These are phyloP conservation scores for Trichoderma lentiforme DNA, from an alignment of 2,329 filamentous ascomycete species.

Conservation along the genomic window DNA sequence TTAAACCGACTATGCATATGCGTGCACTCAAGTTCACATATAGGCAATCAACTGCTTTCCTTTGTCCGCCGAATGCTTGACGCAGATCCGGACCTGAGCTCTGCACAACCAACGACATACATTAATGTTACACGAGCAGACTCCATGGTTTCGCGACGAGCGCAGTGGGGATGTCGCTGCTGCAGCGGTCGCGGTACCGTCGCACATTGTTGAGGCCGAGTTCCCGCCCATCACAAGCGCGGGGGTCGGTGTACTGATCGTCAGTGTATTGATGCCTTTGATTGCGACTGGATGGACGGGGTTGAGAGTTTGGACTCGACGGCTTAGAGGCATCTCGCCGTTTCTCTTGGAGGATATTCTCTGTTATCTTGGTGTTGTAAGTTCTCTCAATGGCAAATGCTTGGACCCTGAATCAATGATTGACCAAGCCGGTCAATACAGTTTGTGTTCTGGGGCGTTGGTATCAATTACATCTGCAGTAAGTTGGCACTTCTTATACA, in stretches of 20 bases:
- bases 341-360: constrained; percentile 20
- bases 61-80: background rate
- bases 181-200: background rate
- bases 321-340: constrained; percentile 15
- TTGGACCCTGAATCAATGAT: background rate
- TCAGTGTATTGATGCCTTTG: constrained; percentile 20
- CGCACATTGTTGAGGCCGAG: background rate
- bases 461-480: constrained; percentile 21
- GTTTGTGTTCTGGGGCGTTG: constrained; percentile 20
- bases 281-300: constrained; percentile 20
- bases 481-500: background rate
- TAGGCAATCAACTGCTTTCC: background rate
- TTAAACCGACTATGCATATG: background rate
- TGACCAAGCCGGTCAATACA: background rate
- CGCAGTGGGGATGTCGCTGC: background rate
- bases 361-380: constrained; percentile 20
- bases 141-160: background rate
- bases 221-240: constrained; percentile 16
- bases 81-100: background rate
- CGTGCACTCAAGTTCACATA: background rate
- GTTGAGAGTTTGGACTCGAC: constrained; percentile 22
- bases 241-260: constrained; percentile 18
- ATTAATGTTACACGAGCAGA: background rate
- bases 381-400: background rate
- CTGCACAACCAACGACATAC: too few species aligned